Base-by-base conservation (phyloP, 495 filamentous ascomycete species). In the Pseudomonodictys pantanalensis region DNA sequence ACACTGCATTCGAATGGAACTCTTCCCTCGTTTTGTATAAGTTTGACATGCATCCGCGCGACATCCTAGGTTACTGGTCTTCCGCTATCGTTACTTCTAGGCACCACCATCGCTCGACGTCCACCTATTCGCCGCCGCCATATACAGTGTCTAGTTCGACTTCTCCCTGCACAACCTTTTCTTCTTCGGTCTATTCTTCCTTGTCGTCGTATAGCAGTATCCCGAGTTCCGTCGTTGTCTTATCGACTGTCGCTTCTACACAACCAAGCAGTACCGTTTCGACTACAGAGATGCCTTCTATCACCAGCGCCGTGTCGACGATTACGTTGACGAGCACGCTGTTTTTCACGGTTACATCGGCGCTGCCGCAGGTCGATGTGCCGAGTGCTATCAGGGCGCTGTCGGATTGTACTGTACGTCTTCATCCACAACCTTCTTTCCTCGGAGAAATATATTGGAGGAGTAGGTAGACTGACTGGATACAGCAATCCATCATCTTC, bases 401-500 rank as follows among this genome's bases (percentile, higher is more conserved):
- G 7, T 53, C 51, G 9, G 38, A 42, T 12, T 56, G 52, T 25
- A 44, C 44, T 41, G 56, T 59, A 59, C 28, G 56, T 42, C 20
- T 2, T 5, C 12, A 25, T n/a, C n/a, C n/a, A n/a, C 23, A 11
- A 25, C 10, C 3, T 41, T 22, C 29, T 23, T 9, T n/a, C 1
- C 20, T 11, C 42, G 10, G 9, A 50, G 25, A 15, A 18, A 18
- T n/a, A 12, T 17, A 46, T 22, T 59, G 32, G 52, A 35, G n/a
- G n/a, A n/a, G n/a, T n/a, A n/a, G n/a, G n/a, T n/a, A n/a, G n/a
- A n/a, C n/a, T n/a, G n/a, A 43, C 28, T 8, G 6, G 3, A 2
- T 15, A 15, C 47, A 51, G 49, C 58, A 49, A 50, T 29, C 2
- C 33, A 47, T 62, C 33, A 22, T 62, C 51, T 56, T 56, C 51